Base-by-base conservation (phyloP, 257 asterid genomes). In the Plantago major region DNA sequence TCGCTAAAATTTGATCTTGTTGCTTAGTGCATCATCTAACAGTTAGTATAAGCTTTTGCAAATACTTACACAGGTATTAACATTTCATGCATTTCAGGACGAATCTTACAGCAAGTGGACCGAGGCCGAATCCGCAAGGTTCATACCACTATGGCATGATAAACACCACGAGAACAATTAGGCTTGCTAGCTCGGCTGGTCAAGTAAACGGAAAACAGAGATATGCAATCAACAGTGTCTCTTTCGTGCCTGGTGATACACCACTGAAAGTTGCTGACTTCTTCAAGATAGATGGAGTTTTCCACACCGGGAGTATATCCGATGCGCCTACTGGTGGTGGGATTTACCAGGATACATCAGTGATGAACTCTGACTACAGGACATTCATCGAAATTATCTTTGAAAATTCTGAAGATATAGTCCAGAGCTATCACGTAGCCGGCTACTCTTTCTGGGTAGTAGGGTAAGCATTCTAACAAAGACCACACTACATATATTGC, bases 391-490 rank as follows among this genome's bases (percentile, higher is more conserved):
- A 91, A 69, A 85, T 91, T 42, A 81, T 91, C 14, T 86, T 91
- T 22, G 84, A 88, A 60, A 91, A 91, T 49, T 15, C 50, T 1
- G 98, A 91, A 69, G 74, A 82, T 63, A 86, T 91, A 12, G 58
- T 86, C 3, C 96, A 86, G 71, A 91, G 96, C 71, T 91, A 85
- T 75, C 98, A 91, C 69, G 82, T 91, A 10, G 67, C 73, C 51
- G 98, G 98, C 73, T 91, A 91, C 70, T 73, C 89, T 11, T 91
- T 91, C 71, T 91, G 74, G 46, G 98, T 88, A 14, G 98, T 91
- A 58, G 98, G 98, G 98, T 91, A 74, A 58, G 94, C 40, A 17
- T 54, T 64, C 19, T 30, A 42, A 48, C 30, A 38, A 0, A 0
- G 2, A 71, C 11, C 18, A 9, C 10, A 45, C 9, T 56, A 11